Evolutionary conservation across 306 rosid genomes (phyloP).

Genomic region (Ceratonia siliqua): DNA sequence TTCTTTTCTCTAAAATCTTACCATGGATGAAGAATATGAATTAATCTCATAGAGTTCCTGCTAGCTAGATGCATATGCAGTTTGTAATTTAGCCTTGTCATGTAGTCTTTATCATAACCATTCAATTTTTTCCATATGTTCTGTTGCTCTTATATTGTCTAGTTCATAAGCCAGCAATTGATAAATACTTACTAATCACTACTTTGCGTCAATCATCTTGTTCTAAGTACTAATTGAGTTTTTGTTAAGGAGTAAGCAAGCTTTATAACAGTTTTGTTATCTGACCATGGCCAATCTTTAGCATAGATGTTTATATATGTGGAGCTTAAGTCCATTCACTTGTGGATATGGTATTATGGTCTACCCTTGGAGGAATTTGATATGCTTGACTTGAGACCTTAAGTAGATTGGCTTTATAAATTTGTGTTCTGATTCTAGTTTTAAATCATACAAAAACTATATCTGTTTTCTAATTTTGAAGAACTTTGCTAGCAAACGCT

Average conservation of each 20-base stretch:
- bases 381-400: background rate
- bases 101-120: slow-evolving; percentile 13
- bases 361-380: slow-evolving; percentile 18
- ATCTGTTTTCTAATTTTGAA: slow-evolving; percentile 36
- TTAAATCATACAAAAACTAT: background rate
- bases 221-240: background rate
- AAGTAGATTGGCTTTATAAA: background rate
- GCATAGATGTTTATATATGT: background rate
- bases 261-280: slow-evolving; percentile 1
- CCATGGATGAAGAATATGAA: background rate
- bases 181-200: background rate
- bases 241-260: background rate
- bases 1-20: background rate
- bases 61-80: background rate
- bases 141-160: background rate
- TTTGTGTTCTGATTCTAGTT: background rate
- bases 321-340: background rate
- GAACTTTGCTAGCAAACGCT: slow-evolving; percentile 90
- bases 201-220: background rate
- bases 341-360: slow-evolving; percentile 17
- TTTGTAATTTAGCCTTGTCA: background rate
- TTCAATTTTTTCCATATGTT: slow-evolving; percentile 5
- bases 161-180: slow-evolving; percentile 8
- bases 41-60: background rate
- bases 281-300: slow-evolving; percentile 1